A percentile compares a stretch with the other conserved stretches of the same genome.
Conservation (phyloP, 495 filamentous ascomycete genomes). For the Clohesyomyces aquaticus region DNA sequence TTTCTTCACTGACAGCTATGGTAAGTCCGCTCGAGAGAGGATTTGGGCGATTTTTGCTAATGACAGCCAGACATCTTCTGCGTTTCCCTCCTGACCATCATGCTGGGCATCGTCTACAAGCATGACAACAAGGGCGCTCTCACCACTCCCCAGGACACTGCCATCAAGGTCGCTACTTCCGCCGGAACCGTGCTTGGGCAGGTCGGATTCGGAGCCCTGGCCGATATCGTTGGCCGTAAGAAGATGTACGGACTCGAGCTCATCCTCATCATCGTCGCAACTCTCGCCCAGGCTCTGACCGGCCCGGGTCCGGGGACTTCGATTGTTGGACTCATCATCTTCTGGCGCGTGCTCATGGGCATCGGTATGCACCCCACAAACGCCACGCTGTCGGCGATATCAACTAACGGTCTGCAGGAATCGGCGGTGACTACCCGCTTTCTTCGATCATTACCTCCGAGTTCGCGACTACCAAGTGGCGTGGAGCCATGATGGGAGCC, state of each 20-base stretch:
- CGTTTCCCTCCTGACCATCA: constrained; percentile 62
- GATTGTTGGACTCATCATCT: constrained; percentile 77
- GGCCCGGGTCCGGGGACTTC: constrained; percentile 68
- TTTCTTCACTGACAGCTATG: constrained; percentile 82
- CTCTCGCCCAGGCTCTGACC: constrained; percentile 74
- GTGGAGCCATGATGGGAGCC: constrained; percentile 86
- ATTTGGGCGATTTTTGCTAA: neutral
- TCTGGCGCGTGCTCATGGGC: constrained; percentile 84
- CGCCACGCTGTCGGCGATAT: neutral
- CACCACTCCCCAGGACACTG: constrained; percentile 67
- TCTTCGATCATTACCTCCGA: constrained; percentile 84
- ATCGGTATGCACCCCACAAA: constrained; percentile 38
- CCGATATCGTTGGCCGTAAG: constrained; percentile 79
- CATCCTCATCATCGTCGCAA: constrained; percentile 85
- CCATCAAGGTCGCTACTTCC: constrained; percentile 87
- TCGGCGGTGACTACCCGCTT: constrained; percentile 86
- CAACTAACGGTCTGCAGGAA: constrained; percentile 52
- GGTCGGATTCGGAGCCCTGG: constrained; percentile 77
- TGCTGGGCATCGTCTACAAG: constrained; percentile 78
- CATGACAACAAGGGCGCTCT: constrained; percentile 53
- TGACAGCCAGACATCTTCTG: constrained; percentile 70
- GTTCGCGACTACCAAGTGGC: constrained; percentile 81
- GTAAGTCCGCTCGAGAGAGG: neutral
- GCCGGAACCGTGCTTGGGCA: constrained; percentile 86
- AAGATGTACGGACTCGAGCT: constrained; percentile 87